Base-by-base conservation (phyloP, 2,329 filamentous ascomycete species). In the Phaeosphaeriaceae sp. region DNA sequence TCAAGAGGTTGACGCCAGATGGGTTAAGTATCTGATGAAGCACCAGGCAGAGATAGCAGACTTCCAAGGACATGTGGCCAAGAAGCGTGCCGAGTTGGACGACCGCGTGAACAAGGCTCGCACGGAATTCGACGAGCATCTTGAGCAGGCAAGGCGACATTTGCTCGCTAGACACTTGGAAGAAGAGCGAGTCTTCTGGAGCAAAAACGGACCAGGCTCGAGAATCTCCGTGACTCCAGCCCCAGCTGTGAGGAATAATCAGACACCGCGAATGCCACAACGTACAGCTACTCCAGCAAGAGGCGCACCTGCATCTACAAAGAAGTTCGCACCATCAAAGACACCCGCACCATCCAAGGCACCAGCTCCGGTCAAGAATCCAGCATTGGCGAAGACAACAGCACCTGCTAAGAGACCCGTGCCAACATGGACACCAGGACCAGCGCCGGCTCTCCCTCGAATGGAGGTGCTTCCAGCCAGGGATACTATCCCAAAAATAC, bases 181-280 rank as follows among this genome's bases (percentile, higher is more conserved):
- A 9, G 63, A 65, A 42, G 55, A 66, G 27, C 20, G 50, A 1
- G 40, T 53, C 0, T 60, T 67, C 31, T 61, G 60, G 61, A 56
- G 21, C 22, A 56, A 40, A 20, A 21, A 47, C 19, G 33, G 1
- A 42, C 24, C n/a, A 25, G 36, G 9, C 21, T 22, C 44, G 13
- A 20, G 15, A 15, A 49, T 10, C 24, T 19, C 36, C n/a, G 13
- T 17, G 46, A 41, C 36, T 15, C 36, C 36, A 15, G 36, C n/a
- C 5, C 13, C 36, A 4, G 36, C 36, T 41, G n/a, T 5, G 36
- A 41, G 36, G 13, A 41, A 15, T 15, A 27, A 9, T 27, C 25
- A 27, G 25, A 19, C 36, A 42, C 22, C 52, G 45, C 4, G 31
- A 7, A 17, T 36, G n/a, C 20, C 19, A 46, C 44, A 46, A 48